phyloP scores from a whole-genome alignment of 164 flowering plant genomes.

The Sextonia rubra region DNA sequence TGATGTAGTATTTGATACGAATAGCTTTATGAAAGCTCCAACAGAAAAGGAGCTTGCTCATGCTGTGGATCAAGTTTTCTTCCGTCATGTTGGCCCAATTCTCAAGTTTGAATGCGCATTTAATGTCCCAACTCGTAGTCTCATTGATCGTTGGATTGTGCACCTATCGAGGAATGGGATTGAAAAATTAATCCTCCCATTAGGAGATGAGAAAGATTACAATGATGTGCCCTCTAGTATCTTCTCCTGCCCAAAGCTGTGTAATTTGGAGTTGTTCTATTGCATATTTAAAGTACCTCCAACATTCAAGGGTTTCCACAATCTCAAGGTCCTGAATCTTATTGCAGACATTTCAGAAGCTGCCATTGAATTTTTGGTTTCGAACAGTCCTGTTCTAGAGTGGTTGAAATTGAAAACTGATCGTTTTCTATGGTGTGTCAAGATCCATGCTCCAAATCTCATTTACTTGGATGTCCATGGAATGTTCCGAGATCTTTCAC shows the following conservation, averaged over 20 bases:
- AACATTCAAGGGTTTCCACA: too few relatives aligned
- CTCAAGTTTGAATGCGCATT: not conserved
- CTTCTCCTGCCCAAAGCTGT: slow-evolving; percentile 45
- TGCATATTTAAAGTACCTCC: too few relatives aligned
- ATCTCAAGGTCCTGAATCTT: too few relatives aligned
- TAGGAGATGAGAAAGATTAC: slow-evolving; percentile 12
- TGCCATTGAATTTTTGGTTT: too few relatives aligned
- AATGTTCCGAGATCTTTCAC: too few relatives aligned
- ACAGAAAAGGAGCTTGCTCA: not conserved
- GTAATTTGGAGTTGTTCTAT: slow-evolving; percentile 45
- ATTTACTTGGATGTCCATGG: too few relatives aligned
- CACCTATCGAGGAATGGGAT: not conserved
- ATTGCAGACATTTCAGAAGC: too few relatives aligned
- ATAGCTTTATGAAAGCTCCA: not conserved
- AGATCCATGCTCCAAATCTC: too few relatives aligned
- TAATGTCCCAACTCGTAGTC: not conserved
- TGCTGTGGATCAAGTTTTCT: not conserved
- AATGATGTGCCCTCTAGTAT: slow-evolving; percentile 48
- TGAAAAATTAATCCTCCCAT: not conserved
- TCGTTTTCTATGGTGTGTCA: too few relatives aligned
- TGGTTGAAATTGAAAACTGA: too few relatives aligned
- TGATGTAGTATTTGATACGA: not conserved
- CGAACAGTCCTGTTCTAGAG: too few relatives aligned
- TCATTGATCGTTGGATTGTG: not conserved
- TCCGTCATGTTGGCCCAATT: not conserved